phyloP scores from a whole-genome alignment of 73 alveolate species.

The Tetrahymena malaccensis region DNA sequence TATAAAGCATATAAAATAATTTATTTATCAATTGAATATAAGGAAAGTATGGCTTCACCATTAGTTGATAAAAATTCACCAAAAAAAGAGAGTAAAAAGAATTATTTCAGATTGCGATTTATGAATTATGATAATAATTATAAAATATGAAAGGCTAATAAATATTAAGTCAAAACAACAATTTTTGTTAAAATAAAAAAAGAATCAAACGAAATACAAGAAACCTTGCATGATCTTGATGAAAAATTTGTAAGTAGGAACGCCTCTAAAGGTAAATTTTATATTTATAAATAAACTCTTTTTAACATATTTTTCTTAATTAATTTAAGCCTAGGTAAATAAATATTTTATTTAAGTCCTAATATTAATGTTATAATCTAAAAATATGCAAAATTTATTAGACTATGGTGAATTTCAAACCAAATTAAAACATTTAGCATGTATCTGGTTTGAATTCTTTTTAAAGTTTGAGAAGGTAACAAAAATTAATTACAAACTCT shows the following conservation, averaged over 20 bases:
- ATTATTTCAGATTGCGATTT: not conserved
- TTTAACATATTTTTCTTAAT: too few relatives aligned
- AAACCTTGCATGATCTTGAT: not conserved
- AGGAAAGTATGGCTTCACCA: not conserved
- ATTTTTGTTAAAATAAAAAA: not conserved
- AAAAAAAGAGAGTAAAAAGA: not conserved
- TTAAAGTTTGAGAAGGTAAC: not conserved
- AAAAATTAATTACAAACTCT: not conserved
- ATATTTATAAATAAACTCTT: too few relatives aligned
- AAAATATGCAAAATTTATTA: not conserved
- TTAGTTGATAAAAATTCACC: not conserved
- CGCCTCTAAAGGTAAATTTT: not conserved
- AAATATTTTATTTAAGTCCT: too few relatives aligned
- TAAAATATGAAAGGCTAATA: not conserved
- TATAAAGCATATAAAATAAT: not conserved
- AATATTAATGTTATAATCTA: too few relatives aligned
- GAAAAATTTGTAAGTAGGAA: not conserved
- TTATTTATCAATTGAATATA: not conserved
- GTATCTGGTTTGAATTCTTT: not conserved
- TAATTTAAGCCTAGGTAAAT: not conserved
- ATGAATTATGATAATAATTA: not conserved
- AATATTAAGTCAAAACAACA: too few relatives aligned
- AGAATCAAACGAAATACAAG: not conserved
- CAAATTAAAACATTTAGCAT: not conserved
- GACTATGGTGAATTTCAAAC: not conserved